phyloP scores from a whole-genome alignment of 2,329 filamentous ascomycete species.

The Fusarium sp. region DNA sequence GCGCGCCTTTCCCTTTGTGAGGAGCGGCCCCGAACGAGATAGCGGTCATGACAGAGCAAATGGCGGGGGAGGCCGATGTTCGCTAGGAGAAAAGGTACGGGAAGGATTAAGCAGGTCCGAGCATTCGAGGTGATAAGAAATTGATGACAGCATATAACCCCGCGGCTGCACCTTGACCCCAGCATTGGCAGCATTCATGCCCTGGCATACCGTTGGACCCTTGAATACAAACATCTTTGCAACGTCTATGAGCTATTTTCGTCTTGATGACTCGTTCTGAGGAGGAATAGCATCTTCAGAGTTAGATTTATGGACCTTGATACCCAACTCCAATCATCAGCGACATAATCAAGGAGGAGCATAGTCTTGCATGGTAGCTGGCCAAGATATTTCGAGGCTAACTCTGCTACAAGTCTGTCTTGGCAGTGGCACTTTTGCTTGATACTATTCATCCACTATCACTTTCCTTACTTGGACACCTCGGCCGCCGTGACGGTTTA shows the following conservation, averaged over 20 bases:
- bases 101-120: constrained; percentile 9
- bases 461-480: constrained; percentile 40
- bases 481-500: constrained; percentile 36
- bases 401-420: constrained; percentile 11
- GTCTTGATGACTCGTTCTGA: background rate
- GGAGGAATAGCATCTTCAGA: background rate
- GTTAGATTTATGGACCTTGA: background rate
- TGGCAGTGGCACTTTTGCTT: constrained; percentile 31
- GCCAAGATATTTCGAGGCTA: constrained; percentile 22
- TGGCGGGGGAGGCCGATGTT: constrained; percentile 9
- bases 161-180: background rate
- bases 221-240: background rate
- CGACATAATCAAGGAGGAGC: constrained; percentile 1
- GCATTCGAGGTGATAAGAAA: constrained; percentile 7
- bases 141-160: constrained; percentile 14
- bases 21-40: constrained; percentile 4
- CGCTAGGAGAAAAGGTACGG: constrained; percentile 21
- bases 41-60: constrained; percentile 1
- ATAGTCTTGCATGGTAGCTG: background rate
- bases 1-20: constrained; percentile 7
- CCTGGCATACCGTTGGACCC: background rate
- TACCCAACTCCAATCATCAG: background rate
- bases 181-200: background rate
- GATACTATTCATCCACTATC: constrained; percentile 21
- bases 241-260: background rate